Evolutionary conservation across 495 filamentous ascomycete genomes (phyloP), one percentile per base, ranked within the genome.

Genomic region (Aspergillus heteromorphus): DNA sequence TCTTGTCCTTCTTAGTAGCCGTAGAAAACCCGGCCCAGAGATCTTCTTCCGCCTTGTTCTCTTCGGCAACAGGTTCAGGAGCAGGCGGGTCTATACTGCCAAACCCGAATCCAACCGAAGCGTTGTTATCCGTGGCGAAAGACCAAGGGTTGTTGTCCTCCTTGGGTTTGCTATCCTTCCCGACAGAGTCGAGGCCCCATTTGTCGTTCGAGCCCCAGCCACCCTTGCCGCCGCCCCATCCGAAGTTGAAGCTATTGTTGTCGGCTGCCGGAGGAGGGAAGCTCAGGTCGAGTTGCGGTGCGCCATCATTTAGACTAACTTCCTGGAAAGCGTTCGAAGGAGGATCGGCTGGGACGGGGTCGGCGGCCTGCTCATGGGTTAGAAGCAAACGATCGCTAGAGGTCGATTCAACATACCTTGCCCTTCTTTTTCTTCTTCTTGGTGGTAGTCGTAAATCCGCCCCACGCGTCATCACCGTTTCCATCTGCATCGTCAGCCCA

Each of bases 371-470:
- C 25, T 53, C 30, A 5, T 21, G 14, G 17, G 17, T 58, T 38
- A 58, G 43, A 25, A 31, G 25, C 19, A 18, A 21, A 31, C 30
- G 29, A 25, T 20, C 20, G 2, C 29, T 20, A 5, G 40, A 43
- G 17, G 17, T n/a, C 8, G 3, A 2, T 29, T 29, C 14, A 1
- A 45, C 67, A 31, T 69, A 77, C 76, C 66, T 79, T 79, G 51
- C 60, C 73, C 57, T 80, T 81, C 57, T 73, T 75, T 51, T 63
- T 66, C 51, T 74, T 75, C 60, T 78, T 79, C 59, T 80, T 80
- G 52, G 74, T 76, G 7, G 62, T 60, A 17, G 61, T 53, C 2
- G 63, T 53, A 55, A 72, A 73, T 1, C 64, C 65, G 19, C 61
- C 66, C 74, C 73, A 75, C 1, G 56, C 61, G 40, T 71, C 68